Conservation (phyloP, 2,329 filamentous ascomycete species). For the Pezicula rhizophila region DNA sequence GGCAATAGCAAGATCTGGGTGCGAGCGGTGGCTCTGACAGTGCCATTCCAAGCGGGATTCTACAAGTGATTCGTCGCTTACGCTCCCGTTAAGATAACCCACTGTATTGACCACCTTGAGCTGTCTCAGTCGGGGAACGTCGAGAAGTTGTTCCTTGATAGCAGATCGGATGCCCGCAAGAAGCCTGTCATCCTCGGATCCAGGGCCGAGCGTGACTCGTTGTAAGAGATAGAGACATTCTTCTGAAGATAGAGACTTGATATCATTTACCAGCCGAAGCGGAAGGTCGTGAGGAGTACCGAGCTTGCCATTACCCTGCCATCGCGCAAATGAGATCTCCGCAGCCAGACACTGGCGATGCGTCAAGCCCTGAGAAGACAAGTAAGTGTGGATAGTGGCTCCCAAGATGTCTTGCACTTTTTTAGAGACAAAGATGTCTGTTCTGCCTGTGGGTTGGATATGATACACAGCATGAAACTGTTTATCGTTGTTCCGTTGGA, state of each 20-base stretch:
- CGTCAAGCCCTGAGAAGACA: slow-evolving; percentile 34
- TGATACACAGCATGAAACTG: slow-evolving; percentile 36
- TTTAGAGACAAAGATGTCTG: slow-evolving; percentile 36
- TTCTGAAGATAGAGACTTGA: slow-evolving; percentile 33
- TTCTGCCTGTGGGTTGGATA: slow-evolving; percentile 17
- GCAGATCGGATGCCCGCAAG: slow-evolving; percentile 27
- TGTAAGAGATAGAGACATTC: slow-evolving; percentile 34
- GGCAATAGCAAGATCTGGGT: slow-evolving; percentile 28
- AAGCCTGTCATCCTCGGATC: slow-evolving; percentile 19
- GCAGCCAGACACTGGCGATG: slow-evolving; percentile 34
- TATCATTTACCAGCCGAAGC: slow-evolving; percentile 34
- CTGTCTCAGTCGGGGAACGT: slow-evolving; percentile 32
- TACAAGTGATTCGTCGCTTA: slow-evolving; percentile 29
- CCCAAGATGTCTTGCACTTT: slow-evolving; percentile 35
- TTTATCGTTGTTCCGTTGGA: slow-evolving; percentile 29
- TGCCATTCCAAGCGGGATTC: slow-evolving; percentile 35
- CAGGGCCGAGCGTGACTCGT: slow-evolving; percentile 15
- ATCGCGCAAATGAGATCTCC: slow-evolving; percentile 32
- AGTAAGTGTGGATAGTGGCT: slow-evolving; percentile 38
- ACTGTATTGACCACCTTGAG: slow-evolving; percentile 32
- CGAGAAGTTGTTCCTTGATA: slow-evolving; percentile 29
- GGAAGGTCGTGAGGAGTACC: slow-evolving; percentile 18
- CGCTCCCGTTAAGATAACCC: slow-evolving; percentile 32
- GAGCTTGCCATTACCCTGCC: slow-evolving; percentile 24
- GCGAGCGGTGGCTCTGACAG: slow-evolving; percentile 27